These are phyloP conservation scores for Pachysandra terminalis DNA, from an alignment of 164 flowering plant species.

Conservation along the genomic window DNA sequence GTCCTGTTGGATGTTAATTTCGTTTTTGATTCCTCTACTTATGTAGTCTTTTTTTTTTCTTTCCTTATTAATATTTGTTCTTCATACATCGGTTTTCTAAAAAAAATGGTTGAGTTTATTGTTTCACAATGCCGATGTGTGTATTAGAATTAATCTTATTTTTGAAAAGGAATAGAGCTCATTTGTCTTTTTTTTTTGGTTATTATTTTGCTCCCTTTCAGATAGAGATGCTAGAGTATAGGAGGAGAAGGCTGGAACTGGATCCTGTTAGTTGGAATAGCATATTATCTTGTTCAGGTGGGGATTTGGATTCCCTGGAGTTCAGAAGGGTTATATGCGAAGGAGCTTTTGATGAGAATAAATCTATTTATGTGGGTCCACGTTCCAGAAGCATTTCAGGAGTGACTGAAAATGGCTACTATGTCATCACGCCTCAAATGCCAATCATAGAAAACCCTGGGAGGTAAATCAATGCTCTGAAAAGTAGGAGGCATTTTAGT, in stretches of 20 bases:
- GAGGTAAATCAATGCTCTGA: conserved; percentile 41
- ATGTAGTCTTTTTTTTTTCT: no score
- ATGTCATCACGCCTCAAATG: conserved; percentile 73
- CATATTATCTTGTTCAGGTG: conserved; percentile 22
- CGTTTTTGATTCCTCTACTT: neutral
- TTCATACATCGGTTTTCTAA: neutral
- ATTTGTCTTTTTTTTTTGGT: neutral
- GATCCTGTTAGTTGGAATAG: conserved; percentile 45
- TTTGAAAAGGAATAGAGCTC: neutral
- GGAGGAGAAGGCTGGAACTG: conserved; percentile 42
- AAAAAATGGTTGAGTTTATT: neutral
- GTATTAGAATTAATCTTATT: neutral
- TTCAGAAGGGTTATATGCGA: conserved; percentile 67
- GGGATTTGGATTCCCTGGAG: conserved; percentile 47
- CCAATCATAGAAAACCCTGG: conserved; percentile 47
- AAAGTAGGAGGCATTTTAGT: neutral
- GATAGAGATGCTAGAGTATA: conserved; percentile 63
- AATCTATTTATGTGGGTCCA: conserved; percentile 81
- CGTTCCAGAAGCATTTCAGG: conserved; percentile 96
- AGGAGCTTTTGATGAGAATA: conserved; percentile 81
- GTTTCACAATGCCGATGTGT: neutral
- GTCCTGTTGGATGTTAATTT: no score
- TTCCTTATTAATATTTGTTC: no score
- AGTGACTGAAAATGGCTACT: conserved; percentile 93
- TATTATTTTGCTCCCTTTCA: conserved; percentile 13